Evolutionary conservation across 306 rosid genomes (phyloP).

Genomic region (Inga leiocalycina): DNA sequence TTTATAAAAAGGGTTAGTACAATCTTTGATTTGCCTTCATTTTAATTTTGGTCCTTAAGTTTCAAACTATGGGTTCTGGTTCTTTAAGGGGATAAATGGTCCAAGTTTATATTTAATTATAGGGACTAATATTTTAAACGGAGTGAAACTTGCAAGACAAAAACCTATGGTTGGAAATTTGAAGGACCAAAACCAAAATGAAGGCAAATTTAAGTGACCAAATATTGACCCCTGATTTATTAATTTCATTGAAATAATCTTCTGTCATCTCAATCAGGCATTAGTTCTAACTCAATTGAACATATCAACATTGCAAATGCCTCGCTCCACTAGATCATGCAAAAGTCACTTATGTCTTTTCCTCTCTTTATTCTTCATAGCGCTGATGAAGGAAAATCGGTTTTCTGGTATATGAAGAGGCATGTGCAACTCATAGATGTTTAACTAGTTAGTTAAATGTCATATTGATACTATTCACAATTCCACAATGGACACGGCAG

Average conservation of each 20-base stretch:
- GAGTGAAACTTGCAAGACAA: too few relatives aligned
- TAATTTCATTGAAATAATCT: not conserved
- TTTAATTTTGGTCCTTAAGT: too few relatives aligned
- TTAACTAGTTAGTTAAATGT: not conserved
- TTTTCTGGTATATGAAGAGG: not conserved
- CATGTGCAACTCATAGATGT: not conserved
- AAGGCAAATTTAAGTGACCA: too few relatives aligned
- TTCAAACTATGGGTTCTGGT: too few relatives aligned
- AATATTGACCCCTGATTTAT: not conserved
- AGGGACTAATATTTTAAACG: too few relatives aligned
- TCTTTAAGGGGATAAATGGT: too few relatives aligned
- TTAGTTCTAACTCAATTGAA: not conserved
- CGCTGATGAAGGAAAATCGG: not conserved
- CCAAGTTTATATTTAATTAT: too few relatives aligned
- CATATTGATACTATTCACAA: constrained; percentile 10
- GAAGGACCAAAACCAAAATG: too few relatives aligned
- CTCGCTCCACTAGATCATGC: not conserved
- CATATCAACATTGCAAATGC: not conserved
- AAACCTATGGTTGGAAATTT: too few relatives aligned
- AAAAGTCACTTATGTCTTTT: not conserved
- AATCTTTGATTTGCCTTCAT: too few relatives aligned
- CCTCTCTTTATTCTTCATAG: not conserved
- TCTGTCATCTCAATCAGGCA: not conserved
- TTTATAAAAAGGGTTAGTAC: not conserved
- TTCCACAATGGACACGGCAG: constrained; percentile 45